Conservation (phyloP, 2,329 filamentous ascomycete species). For the Mollisiaceae sp. region DNA sequence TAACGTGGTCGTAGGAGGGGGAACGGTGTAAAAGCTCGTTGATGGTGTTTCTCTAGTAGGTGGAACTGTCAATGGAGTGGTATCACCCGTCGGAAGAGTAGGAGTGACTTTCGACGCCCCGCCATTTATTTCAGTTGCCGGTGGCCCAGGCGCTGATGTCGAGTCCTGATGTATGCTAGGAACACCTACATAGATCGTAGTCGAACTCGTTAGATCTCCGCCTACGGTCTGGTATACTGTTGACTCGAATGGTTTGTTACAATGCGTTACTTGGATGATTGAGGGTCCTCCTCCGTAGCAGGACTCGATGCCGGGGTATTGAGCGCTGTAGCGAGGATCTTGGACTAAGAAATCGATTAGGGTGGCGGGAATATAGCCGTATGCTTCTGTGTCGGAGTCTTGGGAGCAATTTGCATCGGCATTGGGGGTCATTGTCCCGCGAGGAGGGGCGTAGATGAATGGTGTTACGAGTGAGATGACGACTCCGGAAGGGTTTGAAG, state of each 20-base stretch:
- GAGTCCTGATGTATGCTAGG: neutral
- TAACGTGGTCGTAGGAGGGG: constrained; percentile 4
- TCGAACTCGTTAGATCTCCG: constrained; percentile 21
- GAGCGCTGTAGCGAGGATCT: constrained; percentile 20
- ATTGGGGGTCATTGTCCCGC: constrained; percentile 8
- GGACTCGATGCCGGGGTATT: constrained; percentile 24
- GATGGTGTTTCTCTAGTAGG: neutral
- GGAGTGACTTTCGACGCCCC: neutral
- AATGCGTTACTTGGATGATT: constrained; percentile 8
- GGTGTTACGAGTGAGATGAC: constrained; percentile 29
- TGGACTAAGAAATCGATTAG: constrained; percentile 27
- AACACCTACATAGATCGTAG: constrained; percentile 15
- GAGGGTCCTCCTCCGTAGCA: constrained; percentile 29
- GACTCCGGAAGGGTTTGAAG: constrained; percentile 6
- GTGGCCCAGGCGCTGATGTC: neutral
- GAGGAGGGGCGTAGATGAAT: constrained; percentile 29
- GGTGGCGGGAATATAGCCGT: constrained; percentile 29
- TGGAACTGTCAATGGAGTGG: neutral
- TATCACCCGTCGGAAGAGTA: neutral
- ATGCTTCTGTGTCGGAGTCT: constrained; percentile 16
- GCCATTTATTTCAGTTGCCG: neutral
- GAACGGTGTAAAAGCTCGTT: constrained; percentile 1
- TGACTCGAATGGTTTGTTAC: neutral
- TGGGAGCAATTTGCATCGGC: neutral
- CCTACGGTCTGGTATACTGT: constrained; percentile 13